These are phyloP conservation scores for Vitis amurensis DNA, from an alignment of 164 flowering plant genomes.

Conservation along the genomic window DNA sequence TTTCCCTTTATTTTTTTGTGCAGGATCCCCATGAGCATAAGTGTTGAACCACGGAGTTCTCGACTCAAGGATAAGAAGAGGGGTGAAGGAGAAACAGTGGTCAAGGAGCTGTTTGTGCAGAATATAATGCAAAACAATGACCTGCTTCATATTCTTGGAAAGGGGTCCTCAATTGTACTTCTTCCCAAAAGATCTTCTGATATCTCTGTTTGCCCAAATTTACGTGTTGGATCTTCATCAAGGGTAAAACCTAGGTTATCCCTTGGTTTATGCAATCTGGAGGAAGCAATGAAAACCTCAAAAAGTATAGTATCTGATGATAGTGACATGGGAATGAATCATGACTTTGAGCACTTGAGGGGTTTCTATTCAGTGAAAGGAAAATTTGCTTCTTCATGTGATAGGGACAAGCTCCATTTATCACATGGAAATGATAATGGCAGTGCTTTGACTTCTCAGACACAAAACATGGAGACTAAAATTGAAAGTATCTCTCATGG, in stretches of 20 bases:
- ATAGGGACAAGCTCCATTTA: conserved; percentile 25
- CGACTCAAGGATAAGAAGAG: conserved; percentile 80
- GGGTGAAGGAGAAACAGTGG: conserved; percentile 80
- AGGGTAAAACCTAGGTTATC: conserved; percentile 46
- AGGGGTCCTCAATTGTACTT: conserved; percentile 71
- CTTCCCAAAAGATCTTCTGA: conserved; percentile 61
- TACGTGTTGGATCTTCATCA: conserved; percentile 47
- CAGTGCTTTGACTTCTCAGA: conserved; percentile 18
- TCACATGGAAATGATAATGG: conserved; percentile 22
- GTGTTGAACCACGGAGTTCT: conserved; percentile 80
- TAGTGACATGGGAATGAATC: conserved; percentile 32
- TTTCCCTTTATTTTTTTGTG: not conserved
- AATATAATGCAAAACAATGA: conserved; percentile 67
- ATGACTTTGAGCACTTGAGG: conserved; percentile 28
- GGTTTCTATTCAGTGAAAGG: conserved; percentile 42
- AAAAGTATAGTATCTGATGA: conserved; percentile 28
- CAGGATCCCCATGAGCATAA: conserved; percentile 54
- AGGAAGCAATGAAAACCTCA: conserved; percentile 39
- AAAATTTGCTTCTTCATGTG: conserved; percentile 35
- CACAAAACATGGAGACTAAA: conserved; percentile 18
- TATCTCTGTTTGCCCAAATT: conserved; percentile 44
- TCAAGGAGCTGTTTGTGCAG: conserved; percentile 79
- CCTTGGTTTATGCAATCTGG: conserved; percentile 44
- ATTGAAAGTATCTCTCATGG: conserved; percentile 25
- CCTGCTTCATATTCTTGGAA: conserved; percentile 66